These are phyloP conservation scores for Pulveroboletus ravenelii DNA, from an alignment of 768 basidiomycete species.

Conservation along the genomic window DNA sequence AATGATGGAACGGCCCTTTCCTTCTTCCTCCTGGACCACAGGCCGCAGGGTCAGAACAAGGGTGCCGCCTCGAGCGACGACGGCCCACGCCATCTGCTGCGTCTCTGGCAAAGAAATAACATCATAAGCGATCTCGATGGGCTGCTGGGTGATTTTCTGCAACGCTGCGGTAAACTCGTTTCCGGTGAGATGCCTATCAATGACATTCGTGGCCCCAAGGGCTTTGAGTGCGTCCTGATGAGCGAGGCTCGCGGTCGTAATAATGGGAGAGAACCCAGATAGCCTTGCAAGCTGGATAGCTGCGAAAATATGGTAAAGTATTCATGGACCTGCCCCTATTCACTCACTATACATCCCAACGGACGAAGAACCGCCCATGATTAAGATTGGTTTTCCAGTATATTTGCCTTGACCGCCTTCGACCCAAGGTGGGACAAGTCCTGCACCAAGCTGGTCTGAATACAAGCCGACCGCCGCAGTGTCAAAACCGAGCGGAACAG, in stretches of 20 bases:
- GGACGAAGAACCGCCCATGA: conserved; percentile 46
- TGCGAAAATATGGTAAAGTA: conserved; percentile 11
- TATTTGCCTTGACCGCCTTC: conserved; percentile 34
- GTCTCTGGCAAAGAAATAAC: conserved; percentile 32
- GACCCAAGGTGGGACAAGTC: conserved; percentile 35
- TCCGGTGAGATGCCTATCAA: conserved; percentile 28
- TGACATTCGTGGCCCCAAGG: conserved; percentile 38
- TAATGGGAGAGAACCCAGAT: conserved; percentile 40
- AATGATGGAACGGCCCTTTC: conserved; percentile 15
- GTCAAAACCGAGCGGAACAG: conserved; percentile 45
- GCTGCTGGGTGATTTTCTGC: conserved; percentile 24
- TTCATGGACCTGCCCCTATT: background rate
- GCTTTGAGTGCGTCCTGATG: conserved; percentile 30
- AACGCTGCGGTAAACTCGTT: conserved; percentile 14
- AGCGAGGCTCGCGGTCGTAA: conserved; percentile 34
- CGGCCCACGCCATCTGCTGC: conserved; percentile 30
- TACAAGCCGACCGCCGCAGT: conserved; percentile 48
- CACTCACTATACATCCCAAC: conserved; percentile 45
- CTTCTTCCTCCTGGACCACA: conserved; percentile 21
- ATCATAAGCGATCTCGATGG: conserved; percentile 28
- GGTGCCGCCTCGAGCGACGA: conserved; percentile 32
- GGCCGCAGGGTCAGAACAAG: conserved; percentile 28
- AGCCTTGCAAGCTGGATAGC: conserved; percentile 38
- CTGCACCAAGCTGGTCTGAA: conserved; percentile 33
- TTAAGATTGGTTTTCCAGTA: conserved; percentile 37